These are phyloP conservation scores for Calonectria crousiana DNA, from an alignment of 2,329 filamentous ascomycete genomes.

Conservation along the genomic window DNA sequence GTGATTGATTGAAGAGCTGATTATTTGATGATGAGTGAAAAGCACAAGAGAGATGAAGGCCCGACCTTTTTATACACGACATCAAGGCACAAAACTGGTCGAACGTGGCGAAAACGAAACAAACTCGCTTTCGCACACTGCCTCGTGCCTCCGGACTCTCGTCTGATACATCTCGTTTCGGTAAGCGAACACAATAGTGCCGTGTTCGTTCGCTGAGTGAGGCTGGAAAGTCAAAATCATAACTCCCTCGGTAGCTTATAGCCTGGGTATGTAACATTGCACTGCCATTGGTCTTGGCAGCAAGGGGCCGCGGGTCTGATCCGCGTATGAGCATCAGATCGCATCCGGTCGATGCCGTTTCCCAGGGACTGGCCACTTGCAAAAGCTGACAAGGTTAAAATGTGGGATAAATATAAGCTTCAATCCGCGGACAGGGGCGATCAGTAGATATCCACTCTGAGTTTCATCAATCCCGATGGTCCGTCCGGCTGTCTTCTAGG, in stretches of 20 bases:
- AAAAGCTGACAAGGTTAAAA: not conserved
- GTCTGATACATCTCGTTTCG: not conserved
- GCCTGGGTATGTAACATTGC: not conserved
- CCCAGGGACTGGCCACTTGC: not conserved
- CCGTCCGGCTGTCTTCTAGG: not conserved
- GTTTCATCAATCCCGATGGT: not conserved
- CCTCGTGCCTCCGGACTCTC: not conserved
- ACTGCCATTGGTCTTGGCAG: not conserved
- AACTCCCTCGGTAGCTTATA: not conserved
- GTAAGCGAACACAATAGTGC: not conserved
- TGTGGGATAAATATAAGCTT: not conserved
- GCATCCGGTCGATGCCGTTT: not conserved
- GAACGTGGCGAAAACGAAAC: not conserved
- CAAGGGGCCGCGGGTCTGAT: not conserved
- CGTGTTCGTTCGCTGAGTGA: not conserved
- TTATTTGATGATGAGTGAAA: not conserved
- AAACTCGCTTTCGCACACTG: not conserved
- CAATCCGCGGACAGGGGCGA: not conserved
- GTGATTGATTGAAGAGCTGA: not conserved
- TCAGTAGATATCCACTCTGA: not conserved
- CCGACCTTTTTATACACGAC: not conserved
- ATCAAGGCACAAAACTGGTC: not conserved
- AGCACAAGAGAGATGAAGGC: not conserved
- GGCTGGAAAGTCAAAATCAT: not conserved
- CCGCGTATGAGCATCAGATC: not conserved